phyloP scores from a whole-genome alignment of 2,329 filamentous ascomycete species.

The Aureobasidium sp. region DNA sequence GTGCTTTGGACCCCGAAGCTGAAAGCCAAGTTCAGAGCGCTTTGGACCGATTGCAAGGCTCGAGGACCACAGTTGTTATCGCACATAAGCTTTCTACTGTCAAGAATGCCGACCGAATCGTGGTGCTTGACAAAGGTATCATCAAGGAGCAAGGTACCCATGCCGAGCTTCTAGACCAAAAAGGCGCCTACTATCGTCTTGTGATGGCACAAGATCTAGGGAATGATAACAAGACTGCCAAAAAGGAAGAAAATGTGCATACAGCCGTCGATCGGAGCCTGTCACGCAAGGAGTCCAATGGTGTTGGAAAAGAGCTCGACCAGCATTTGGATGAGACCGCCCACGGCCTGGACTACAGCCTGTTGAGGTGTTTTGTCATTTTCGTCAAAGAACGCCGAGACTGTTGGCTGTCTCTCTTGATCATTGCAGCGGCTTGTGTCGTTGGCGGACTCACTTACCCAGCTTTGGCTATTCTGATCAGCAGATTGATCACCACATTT shows the following conservation, averaged over 20 bases:
- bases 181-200: constrained; percentile 36
- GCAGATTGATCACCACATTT: constrained; percentile 73
- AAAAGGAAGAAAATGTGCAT: background rate
- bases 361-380: background rate
- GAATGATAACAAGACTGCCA: background rate
- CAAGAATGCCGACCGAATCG: constrained; percentile 88
- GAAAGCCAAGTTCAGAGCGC: constrained; percentile 95
- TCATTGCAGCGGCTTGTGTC: constrained; percentile 75
- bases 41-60: constrained; percentile 68
- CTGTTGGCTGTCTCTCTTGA: constrained; percentile 67
- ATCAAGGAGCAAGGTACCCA: constrained; percentile 41
- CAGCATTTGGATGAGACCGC: background rate
- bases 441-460: constrained; percentile 71
- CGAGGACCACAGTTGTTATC: constrained; percentile 95
- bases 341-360: background rate
- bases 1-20: constrained; percentile 89
- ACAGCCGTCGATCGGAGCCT: background rate
- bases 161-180: constrained; percentile 30
- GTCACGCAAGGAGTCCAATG: background rate
- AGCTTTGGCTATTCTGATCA: constrained; percentile 71
- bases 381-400: constrained; percentile 44
- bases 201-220: constrained; percentile 44
- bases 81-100: constrained; percentile 94
- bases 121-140: constrained; percentile 44
- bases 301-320: background rate